Evolutionary conservation across 2,329 filamentous ascomycete genomes (phyloP), one percentile per base, ranked within the genome.

Genomic region (Berkeleyomyces basicola): DNA sequence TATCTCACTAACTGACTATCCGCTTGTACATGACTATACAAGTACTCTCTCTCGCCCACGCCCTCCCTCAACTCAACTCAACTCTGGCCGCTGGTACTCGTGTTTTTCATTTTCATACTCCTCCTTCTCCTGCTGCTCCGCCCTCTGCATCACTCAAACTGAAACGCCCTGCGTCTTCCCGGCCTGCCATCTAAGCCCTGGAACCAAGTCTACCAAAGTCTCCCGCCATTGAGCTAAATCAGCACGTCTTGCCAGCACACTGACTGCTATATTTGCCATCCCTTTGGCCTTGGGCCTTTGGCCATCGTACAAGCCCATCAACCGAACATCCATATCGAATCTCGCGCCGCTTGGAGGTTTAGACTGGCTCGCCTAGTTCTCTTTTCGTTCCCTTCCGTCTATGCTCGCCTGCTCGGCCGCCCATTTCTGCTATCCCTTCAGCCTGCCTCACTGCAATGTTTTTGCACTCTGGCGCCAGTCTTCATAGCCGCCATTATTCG

Each of bases 401-500:
- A 39, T 46, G 14, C 23, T 46, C 58, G 31, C 16, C 42, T 47
- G 7, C 23, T 36, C 31, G 31, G 43, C 36, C n/a, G n/a, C 46
- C 36, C 43, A 39, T 7, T 46, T n/a, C 53, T 53, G 16, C 36
- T 55, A 42, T 63, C 37, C 44, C 47, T 46, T 16, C 31, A 33
- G n/a, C 14, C n/a, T 47, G 16, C 51, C 36, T 51, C 37, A 60
- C 46, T 63, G 61, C 59, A 66, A 83, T 84, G 81, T 81, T 83
- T 68, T 72, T 83, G 42, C 81, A 83, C 68, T 75, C 79, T 16
- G 81, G 79, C 55, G 81, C 81, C 59, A 79, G 80, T 71, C 74
- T 83, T 23, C 80, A 83, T 68, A 81, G 80, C 70, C 81, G 83
- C 69, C 80, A 83, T 69, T 83, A 79, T 67, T 14, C 44, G 40